Conservation (phyloP, 73 alveolate species). For the Uronychia setigera region DNA sequence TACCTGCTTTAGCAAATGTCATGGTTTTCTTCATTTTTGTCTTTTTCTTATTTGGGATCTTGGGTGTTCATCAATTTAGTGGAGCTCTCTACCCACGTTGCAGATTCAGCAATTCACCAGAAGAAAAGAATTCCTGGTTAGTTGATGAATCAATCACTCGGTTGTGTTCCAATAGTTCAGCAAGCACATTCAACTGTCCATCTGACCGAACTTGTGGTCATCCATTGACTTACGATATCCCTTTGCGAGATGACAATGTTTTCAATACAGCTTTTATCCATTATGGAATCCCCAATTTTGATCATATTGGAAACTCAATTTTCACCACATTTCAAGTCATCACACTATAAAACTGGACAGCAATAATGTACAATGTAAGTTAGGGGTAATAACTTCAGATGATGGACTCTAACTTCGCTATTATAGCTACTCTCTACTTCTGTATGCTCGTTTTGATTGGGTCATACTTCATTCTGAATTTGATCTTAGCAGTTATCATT, state of each 20-base stretch:
- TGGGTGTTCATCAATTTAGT: conserved; percentile 67
- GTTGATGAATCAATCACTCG: not conserved
- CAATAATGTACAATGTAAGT: conserved; percentile 41
- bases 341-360: conserved; percentile 63
- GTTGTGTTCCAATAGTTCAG: not conserved
- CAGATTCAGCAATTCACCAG: not conserved
- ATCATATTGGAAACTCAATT: conserved; percentile 35
- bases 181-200: conserved; percentile 2
- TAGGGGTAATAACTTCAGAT: not conserved
- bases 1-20: conserved; percentile 74
- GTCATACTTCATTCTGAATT: conserved; percentile 56
- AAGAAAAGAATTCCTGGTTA: not conserved
- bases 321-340: conserved; percentile 52
- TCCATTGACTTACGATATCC: not conserved
- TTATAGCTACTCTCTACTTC: conserved; percentile 41
- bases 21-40: conserved; percentile 65
- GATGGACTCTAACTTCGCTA: conserved; percentile 14
- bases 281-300: conserved; percentile 49
- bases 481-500: conserved; percentile 55
- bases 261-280: not conserved
- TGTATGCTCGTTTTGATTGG: conserved; percentile 45
- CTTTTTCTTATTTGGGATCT: conserved; percentile 71
- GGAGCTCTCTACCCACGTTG: conserved; percentile 68
- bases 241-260: conserved; percentile 13
- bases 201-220: conserved; percentile 8